These are phyloP conservation scores for Saururus chinensis DNA, from an alignment of 164 flowering plant genomes.

Conservation along the genomic window DNA sequence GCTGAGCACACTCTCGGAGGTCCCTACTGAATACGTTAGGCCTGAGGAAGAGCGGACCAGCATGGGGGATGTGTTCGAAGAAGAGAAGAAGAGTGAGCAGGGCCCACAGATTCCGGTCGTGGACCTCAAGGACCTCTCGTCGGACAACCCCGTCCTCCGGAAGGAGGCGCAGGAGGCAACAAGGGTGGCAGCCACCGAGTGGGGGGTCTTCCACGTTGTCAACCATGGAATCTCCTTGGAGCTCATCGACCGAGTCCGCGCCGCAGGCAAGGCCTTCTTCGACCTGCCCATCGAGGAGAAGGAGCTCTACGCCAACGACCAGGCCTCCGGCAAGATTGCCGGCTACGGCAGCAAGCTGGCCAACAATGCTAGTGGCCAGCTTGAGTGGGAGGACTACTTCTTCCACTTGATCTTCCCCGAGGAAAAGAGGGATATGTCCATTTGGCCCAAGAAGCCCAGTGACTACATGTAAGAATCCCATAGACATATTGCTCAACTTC, in stretches of 20 bases:
- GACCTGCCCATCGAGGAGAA: slow-evolving; percentile 69
- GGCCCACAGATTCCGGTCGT: slow-evolving; percentile 77
- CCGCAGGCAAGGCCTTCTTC: slow-evolving; percentile 60
- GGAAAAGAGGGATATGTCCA: slow-evolving; percentile 58
- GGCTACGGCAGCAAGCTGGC: slow-evolving; percentile 96
- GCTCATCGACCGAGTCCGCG: slow-evolving; percentile 31
- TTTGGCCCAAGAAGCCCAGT: slow-evolving; percentile 70
- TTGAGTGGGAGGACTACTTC: slow-evolving; percentile 98
- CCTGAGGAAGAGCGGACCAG: slow-evolving; percentile 51
- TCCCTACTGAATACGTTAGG: slow-evolving; percentile 74
- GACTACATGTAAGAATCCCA: slow-evolving; percentile 58
- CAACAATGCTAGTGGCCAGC: slow-evolving; percentile 63
- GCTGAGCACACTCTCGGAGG: slow-evolving; percentile 51
- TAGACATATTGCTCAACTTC: background rate
- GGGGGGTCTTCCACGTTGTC: slow-evolving; percentile 68
- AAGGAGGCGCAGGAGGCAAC: slow-evolving; percentile 37
- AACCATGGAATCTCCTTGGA: slow-evolving; percentile 17
- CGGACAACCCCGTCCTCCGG: slow-evolving; percentile 32
- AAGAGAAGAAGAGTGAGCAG: slow-evolving; percentile 38
- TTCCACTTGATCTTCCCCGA: slow-evolving; percentile 73
- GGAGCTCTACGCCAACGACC: slow-evolving; percentile 80
- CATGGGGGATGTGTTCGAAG: slow-evolving; percentile 61
- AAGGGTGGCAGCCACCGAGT: slow-evolving; percentile 56
- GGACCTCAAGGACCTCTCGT: slow-evolving; percentile 39
- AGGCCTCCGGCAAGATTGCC: slow-evolving; percentile 57